Evolutionary conservation across 2,329 filamentous ascomycete species (phyloP).

Genomic region (Trichoderma atroviride): DNA sequence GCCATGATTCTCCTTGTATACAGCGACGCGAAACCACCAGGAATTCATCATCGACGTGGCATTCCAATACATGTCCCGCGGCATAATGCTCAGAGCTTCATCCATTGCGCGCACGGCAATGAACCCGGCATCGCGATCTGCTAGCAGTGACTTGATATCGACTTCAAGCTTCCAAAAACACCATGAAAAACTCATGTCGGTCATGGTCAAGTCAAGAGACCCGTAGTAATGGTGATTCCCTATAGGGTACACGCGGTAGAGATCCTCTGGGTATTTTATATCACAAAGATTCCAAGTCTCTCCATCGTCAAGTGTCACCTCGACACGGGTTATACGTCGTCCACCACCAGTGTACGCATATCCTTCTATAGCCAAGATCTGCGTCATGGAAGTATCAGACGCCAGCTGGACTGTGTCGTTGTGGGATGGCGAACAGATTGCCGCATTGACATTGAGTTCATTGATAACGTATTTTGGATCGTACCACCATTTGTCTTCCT

Average conservation of each 20-base stretch:
- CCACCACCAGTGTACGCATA: conserved; percentile 91
- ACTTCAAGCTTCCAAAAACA: conserved; percentile 85
- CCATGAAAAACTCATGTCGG: conserved; percentile 86
- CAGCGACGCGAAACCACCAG: conserved; percentile 72
- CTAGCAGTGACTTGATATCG: conserved; percentile 54
- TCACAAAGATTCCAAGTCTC: conserved; percentile 61
- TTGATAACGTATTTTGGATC: conserved; percentile 94
- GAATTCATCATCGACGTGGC: conserved; percentile 99
- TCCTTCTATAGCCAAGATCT: conserved; percentile 64
- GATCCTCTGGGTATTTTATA: conserved; percentile 82
- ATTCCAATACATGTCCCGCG: conserved; percentile 94
- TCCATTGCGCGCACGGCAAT: conserved; percentile 88
- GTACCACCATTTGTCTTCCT: conserved; percentile 76
- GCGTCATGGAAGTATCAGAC: conserved; percentile 64
- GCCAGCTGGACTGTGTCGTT: not conserved
- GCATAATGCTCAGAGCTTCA: conserved; percentile 82
- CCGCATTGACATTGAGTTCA: conserved; percentile 85
- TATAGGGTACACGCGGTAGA: conserved; percentile 67
- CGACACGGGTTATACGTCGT: conserved; percentile 78
- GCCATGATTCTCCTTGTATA: conserved; percentile 62
- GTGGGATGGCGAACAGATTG: conserved; percentile 79
- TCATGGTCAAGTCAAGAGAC: conserved; percentile 76
- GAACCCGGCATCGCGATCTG: conserved; percentile 38
- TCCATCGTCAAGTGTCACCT: conserved; percentile 81
- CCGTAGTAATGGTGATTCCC: conserved; percentile 72